These are phyloP conservation scores for Lepidium sativum DNA, from an alignment of 345 rosid genomes.

Conservation along the genomic window DNA sequence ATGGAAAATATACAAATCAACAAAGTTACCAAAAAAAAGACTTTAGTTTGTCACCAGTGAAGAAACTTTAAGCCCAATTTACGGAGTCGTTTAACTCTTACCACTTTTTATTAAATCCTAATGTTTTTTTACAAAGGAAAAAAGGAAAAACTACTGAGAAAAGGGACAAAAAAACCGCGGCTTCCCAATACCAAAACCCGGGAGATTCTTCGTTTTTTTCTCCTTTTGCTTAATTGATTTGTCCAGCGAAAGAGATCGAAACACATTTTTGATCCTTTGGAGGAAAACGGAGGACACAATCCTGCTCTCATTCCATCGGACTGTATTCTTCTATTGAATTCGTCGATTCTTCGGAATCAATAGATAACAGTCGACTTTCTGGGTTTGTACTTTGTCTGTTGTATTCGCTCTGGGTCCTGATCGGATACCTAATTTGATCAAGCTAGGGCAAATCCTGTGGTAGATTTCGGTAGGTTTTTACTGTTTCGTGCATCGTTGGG, in stretches of 20 bases:
- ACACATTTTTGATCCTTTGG: neutral
- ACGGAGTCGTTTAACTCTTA: too few species aligned
- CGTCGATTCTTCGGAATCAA: neutral
- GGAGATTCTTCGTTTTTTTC: constrained; percentile 14
- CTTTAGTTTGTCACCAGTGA: too few species aligned
- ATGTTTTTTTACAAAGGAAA: neutral
- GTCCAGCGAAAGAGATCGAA: constrained; percentile 19
- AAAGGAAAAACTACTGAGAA: neutral
- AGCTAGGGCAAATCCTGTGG: neutral
- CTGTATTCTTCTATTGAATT: neutral
- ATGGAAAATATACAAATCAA: too few species aligned
- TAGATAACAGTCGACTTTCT: neutral
- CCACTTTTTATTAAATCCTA: too few species aligned
- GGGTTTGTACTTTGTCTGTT: constrained; percentile 10
- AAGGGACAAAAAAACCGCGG: constrained; percentile 3
- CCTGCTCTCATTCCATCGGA: neutral
- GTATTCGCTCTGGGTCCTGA: constrained; percentile 1
- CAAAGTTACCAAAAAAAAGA: too few species aligned
- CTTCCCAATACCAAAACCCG: constrained; percentile 27
- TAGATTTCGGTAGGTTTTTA: neutral
- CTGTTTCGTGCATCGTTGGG: neutral
- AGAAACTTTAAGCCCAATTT: too few species aligned
- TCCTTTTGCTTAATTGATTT: constrained; percentile 8
- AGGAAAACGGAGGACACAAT: neutral
- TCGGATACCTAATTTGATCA: constrained; percentile 13